These are phyloP conservation scores for Canna indica DNA, from an alignment of 176 grass and related monocot species.

Conservation along the genomic window DNA sequence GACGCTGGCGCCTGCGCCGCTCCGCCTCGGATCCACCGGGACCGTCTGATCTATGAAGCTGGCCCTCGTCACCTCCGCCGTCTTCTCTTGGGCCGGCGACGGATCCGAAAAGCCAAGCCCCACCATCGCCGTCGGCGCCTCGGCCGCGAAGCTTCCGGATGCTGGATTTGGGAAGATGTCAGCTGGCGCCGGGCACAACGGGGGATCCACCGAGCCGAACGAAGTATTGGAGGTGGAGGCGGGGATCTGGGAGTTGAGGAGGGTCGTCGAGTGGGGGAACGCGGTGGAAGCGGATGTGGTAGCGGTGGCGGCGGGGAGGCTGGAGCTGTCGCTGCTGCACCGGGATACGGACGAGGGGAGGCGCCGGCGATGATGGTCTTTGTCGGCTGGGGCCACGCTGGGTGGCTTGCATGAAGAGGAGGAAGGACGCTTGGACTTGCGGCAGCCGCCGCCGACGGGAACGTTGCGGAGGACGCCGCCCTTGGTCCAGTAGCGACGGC, in stretches of 20 bases:
- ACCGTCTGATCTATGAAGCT: constrained; percentile 2
- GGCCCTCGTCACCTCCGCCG: neutral
- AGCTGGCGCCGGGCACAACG: neutral
- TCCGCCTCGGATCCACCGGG: neutral
- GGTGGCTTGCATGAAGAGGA: constrained; percentile 14
- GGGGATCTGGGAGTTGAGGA: neutral
- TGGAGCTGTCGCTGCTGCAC: constrained; percentile 18
- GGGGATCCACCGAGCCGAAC: neutral
- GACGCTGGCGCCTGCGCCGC: constrained; percentile 2
- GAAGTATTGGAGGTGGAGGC: neutral
- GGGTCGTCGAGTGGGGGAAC: neutral
- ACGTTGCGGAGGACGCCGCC: constrained; percentile 40
- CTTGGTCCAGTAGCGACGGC: constrained; percentile 45
- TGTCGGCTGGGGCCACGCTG: neutral
- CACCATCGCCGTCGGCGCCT: neutral
- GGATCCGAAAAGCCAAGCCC: constrained; percentile 20
- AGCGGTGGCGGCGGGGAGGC: neutral
- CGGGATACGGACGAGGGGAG: neutral
- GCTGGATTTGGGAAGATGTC: constrained; percentile 3
- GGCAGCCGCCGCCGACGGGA: constrained; percentile 36
- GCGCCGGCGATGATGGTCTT: neutral
- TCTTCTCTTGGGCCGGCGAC: neutral
- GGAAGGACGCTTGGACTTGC: constrained; percentile 17
- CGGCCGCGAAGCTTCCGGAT: neutral
- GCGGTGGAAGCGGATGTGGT: neutral